Evolutionary conservation across 2,329 filamentous ascomycete species (phyloP).

Genomic region (Didymella segeticola): DNA sequence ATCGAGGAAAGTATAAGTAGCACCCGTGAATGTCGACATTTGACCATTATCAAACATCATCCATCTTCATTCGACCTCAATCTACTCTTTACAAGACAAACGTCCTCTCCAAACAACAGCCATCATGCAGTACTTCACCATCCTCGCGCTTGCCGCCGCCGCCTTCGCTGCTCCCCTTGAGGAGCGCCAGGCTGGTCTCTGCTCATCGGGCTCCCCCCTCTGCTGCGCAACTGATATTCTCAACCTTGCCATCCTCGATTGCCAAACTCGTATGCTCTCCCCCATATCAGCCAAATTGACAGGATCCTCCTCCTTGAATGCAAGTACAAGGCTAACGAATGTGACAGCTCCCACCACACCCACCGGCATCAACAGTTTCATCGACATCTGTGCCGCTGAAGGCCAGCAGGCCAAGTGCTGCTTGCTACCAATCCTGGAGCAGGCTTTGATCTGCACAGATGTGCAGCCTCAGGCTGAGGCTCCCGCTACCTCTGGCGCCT

Average conservation of each 20-base stretch:
- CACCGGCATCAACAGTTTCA: constrained; percentile 52
- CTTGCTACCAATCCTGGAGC: constrained; percentile 57
- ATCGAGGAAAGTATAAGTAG: constrained; percentile 42
- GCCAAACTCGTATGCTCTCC: constrained; percentile 57
- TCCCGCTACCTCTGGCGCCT: constrained; percentile 3
- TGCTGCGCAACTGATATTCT: constrained; percentile 71
- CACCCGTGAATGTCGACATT: constrained; percentile 22
- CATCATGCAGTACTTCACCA: constrained; percentile 47
- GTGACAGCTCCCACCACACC: constrained; percentile 49
- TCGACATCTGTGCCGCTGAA: constrained; percentile 54
- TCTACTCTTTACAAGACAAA: not conserved
- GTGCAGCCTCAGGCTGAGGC: constrained; percentile 34
- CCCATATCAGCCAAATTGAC: too few relatives aligned
- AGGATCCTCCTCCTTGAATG: not conserved
- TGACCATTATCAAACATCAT: constrained; percentile 35
- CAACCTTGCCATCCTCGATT: constrained; percentile 64
- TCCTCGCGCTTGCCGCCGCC: constrained; percentile 41
- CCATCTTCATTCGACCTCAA: constrained; percentile 25
- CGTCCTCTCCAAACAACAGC: constrained; percentile 15
- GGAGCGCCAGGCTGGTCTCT: constrained; percentile 44
- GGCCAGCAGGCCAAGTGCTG: constrained; percentile 67
- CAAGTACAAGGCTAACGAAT: not conserved
- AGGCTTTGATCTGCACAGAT: constrained; percentile 49
- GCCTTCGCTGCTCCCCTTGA: constrained; percentile 42
- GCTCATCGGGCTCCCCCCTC: constrained; percentile 50